Base-by-base conservation (phyloP, 805 yeast species). In the Saccharomyces eubayanus region DNA sequence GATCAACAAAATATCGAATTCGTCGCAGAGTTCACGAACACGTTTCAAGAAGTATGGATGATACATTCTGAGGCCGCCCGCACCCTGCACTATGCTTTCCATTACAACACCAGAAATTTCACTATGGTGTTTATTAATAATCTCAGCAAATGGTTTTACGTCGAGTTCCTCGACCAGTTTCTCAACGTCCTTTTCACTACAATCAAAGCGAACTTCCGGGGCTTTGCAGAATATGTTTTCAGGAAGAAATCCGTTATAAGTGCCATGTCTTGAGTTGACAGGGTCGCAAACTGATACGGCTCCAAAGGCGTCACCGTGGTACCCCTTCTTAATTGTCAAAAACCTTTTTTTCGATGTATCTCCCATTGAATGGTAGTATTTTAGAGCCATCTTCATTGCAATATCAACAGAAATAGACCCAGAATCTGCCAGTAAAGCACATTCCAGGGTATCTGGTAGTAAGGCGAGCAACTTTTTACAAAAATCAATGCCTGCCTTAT, bases 241-340 rank as follows among this genome's bases (percentile, higher is more conserved):
- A 57, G 70, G 45, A 59, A 74, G 47, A 60, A 67, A 62, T 49
- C 66, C 56, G 61, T 66, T 53, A 59, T 62, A 62, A 54, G 68
- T 47, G 59, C 66, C 29, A 53, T 72, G 74, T 64, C 70, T 70
- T 10, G 66, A 67, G 36, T 65, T 66, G 2, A 71, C 65, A 2
- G 65, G 62, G 31, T 65, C 68, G 55, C 74, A 71, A 8, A 70
- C 73, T 14, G 74, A 69, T 62, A 72, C 71, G 20, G 72, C 75
- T 31, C 74, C 75, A 41, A 71, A 59, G 1, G 73, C 68, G 54
- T 74, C 70, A 11, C 77, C 77, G 52, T 72, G 76, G 54, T 71
- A 73, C 28, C 74, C 74, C 47, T 62, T 62, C 3, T 61, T 60
- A 28, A 69, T 66, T 54, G 73, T 71, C 55, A 73, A 52, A 47